A percentile compares a stretch with the other conserved stretches of the same genome.
Conservation (phyloP, 805 yeast species). For the Wickerhamiella siamensis region DNA sequence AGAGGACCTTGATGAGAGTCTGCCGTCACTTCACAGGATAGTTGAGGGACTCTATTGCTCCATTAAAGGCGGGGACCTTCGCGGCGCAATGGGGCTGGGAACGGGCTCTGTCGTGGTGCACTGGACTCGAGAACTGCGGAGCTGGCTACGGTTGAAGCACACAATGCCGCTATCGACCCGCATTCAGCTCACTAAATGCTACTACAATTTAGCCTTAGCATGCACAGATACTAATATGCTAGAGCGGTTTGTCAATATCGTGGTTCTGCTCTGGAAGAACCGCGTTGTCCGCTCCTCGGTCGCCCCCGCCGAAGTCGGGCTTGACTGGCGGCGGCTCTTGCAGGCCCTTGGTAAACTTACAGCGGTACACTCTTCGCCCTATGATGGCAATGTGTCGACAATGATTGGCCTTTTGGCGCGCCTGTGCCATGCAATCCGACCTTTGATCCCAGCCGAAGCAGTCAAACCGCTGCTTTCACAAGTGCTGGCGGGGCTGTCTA, state of each 20-base stretch:
- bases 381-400: constrained; percentile 12
- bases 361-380: constrained; percentile 13
- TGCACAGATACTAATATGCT: constrained; percentile 56
- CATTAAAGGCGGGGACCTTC: constrained; percentile 55
- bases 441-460: not conserved
- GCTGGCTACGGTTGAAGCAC: constrained; percentile 64
- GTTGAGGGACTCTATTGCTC: constrained; percentile 68
- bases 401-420: constrained; percentile 3
- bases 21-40: constrained; percentile 64
- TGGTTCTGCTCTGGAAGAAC: constrained; percentile 43
- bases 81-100: constrained; percentile 43
- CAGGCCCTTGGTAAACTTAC: constrained; percentile 22
- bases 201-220: constrained; percentile 53
- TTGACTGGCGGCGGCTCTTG: constrained; percentile 40
- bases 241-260: constrained; percentile 45
- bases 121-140: constrained; percentile 77
- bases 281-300: constrained; percentile 24
- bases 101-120: constrained; percentile 59
- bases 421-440: not conserved
- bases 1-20: constrained; percentile 54
- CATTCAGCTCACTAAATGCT: constrained; percentile 49
- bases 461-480: not conserved
- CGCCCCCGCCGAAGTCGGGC: constrained; percentile 28
- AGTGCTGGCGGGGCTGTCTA: not conserved
- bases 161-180: constrained; percentile 59